These are phyloP conservation scores for Podospora pseudocomata DNA, from an alignment of 495 filamentous ascomycete genomes.

Conservation along the genomic window DNA sequence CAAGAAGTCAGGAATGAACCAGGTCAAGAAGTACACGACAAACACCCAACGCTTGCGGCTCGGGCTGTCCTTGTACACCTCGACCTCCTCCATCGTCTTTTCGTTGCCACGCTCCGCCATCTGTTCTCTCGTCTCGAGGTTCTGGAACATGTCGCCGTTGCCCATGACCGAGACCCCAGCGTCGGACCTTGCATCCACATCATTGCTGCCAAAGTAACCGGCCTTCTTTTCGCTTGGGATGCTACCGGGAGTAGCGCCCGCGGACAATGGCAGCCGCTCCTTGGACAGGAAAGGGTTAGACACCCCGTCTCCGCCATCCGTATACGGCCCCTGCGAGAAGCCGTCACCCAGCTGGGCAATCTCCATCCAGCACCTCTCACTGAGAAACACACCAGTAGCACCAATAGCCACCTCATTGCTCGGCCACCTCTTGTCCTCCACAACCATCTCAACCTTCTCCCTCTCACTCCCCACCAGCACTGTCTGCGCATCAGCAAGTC, in stretches of 20 bases:
- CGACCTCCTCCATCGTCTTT: conserved; percentile 84
- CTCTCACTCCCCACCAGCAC: conserved; percentile 85
- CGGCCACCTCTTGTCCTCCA: conserved; percentile 88
- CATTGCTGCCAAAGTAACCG: conserved; percentile 78
- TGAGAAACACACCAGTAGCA: conserved; percentile 90
- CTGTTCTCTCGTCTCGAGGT: conserved; percentile 86
- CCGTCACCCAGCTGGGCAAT: conserved; percentile 72
- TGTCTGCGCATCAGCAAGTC: conserved; percentile 76
- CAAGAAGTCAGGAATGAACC: conserved; percentile 78
- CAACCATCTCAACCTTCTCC: conserved; percentile 84
- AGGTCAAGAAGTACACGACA: conserved; percentile 82
- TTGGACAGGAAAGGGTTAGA: conserved; percentile 51
- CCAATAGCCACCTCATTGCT: conserved; percentile 87
- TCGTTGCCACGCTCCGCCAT: conserved; percentile 95
- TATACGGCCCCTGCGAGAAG: conserved; percentile 50
- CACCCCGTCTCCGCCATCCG: conserved; percentile 41
- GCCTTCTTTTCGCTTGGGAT: conserved; percentile 68
- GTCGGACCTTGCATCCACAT: conserved; percentile 82
- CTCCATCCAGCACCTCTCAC: conserved; percentile 91
- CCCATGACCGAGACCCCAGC: conserved; percentile 85
- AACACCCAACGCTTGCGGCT: conserved; percentile 89
- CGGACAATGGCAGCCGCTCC: conserved; percentile 61
- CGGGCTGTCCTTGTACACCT: conserved; percentile 71
- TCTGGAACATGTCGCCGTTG: conserved; percentile 94
- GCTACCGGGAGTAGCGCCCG: conserved; percentile 56